Conservation (phyloP, 495 filamentous ascomycete species). For the Letharia lupina region DNA sequence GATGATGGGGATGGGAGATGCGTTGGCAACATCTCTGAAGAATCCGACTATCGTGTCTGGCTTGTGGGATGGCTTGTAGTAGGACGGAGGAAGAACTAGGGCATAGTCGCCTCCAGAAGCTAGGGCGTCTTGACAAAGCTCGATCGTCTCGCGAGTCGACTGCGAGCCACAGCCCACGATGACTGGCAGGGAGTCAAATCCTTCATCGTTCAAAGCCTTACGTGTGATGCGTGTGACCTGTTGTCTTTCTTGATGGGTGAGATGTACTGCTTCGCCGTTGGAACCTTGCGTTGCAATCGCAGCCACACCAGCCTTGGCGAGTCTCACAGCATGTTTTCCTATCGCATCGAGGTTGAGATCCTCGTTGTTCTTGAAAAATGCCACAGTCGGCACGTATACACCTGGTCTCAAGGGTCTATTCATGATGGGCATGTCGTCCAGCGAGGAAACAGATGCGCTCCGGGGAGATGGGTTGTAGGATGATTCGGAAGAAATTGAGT, state of each 20-base stretch:
- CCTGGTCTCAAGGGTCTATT: slow-evolving; percentile 36
- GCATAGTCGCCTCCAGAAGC: slow-evolving; percentile 74
- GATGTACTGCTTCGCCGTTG: slow-evolving; percentile 82
- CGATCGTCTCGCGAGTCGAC: slow-evolving; percentile 78
- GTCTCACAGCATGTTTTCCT: slow-evolving; percentile 67
- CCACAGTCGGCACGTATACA: slow-evolving; percentile 61
- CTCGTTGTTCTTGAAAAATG: slow-evolving; percentile 56
- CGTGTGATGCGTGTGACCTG: slow-evolving; percentile 66
- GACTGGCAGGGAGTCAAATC: slow-evolving; percentile 60
- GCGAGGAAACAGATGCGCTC: slow-evolving; percentile 24
- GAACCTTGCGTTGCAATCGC: slow-evolving; percentile 81
- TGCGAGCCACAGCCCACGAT: slow-evolving; percentile 81
- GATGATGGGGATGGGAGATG: slow-evolving; percentile 76
- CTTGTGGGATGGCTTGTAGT: slow-evolving; percentile 62
- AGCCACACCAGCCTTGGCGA: slow-evolving; percentile 70
- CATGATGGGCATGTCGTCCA: slow-evolving; percentile 29
- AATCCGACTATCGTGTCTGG: slow-evolving; percentile 54
- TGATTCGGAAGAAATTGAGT: slow-evolving; percentile 24
- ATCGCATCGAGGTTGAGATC: slow-evolving; percentile 60
- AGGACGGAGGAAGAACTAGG: slow-evolving; percentile 76
- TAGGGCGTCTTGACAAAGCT: slow-evolving; percentile 67
- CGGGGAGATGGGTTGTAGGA: slow-evolving; percentile 21
- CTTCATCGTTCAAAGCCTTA: slow-evolving; percentile 60
- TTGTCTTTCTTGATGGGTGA: slow-evolving; percentile 61
- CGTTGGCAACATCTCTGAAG: slow-evolving; percentile 69